Evolutionary conservation across 2,329 filamentous ascomycete species (phyloP), one percentile per base, ranked within the genome.

Genomic region (Fusarium sp.): DNA sequence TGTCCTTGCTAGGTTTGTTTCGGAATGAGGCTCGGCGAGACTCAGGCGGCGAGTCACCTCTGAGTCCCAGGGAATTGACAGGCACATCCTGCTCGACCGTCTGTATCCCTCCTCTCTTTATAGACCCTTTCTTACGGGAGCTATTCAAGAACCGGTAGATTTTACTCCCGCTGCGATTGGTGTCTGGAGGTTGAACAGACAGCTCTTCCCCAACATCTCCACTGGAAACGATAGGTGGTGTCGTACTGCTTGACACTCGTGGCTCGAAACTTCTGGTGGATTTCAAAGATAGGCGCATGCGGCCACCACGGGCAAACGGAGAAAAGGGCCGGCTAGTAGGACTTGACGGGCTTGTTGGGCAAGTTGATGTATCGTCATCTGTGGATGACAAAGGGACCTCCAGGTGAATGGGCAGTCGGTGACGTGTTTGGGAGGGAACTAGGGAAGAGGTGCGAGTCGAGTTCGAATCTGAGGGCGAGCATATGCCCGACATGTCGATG

Each of bases 1-100:
- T 84, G 25, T 84, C 83, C 65, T 80, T 80, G 69, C 81, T 84
- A n/a, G 77, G 69, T 32, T 82, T 79, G 1, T 76, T 74, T 44
- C 77, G 80, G 45, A 83, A 67, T 7, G 75, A 71, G 13, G 80
- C 66, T 40, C 77, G 78, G 64, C 79, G 81, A 2, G 78, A 75
- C 15, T 76, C 72, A 48, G 76, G 71, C 1, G 79, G 76, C 20
- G 78, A 41, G 19, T 46, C 39, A 11, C 39, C 20, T 11, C 58
- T 43, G 23, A 62, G 50, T 13, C 57, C 55, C 9, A 59, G 32
- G 44, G 78, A 72, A 30, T 78, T 76, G 27, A 67, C 69, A 7
- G 81, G 78, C 13, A 81, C 40, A 30, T 49, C 53, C 39, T 59
- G 62, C 19, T 59, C 62, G 37, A 51, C 44, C 3, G 44, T 50